phyloP scores from a whole-genome alignment of 768 basidiomycete species.

The Tubosaeta brunneosetosa region DNA sequence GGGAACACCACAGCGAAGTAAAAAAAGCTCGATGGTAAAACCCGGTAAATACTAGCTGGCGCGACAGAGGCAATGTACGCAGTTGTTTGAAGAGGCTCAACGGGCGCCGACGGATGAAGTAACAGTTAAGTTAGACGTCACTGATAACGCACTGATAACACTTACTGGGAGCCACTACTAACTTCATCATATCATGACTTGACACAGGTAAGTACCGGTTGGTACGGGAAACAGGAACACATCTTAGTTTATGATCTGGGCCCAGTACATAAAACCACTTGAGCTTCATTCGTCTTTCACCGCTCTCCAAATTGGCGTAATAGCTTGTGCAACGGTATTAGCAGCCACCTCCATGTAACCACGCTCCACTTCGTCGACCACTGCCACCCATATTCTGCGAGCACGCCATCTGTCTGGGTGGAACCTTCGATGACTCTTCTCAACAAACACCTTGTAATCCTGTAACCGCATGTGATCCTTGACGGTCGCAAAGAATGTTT shows the following conservation, averaged over 20 bases:
- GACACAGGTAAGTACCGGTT: no score
- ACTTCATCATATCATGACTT: neutral
- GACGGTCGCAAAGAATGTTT: constrained; percentile 60
- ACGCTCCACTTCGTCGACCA: constrained; percentile 54
- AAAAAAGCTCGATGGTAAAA: neutral
- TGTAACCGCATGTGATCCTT: constrained; percentile 49
- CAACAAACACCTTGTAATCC: constrained; percentile 62
- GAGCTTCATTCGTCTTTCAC: constrained; percentile 28
- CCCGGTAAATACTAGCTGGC: neutral
- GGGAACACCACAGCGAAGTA: neutral
- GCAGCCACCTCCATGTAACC: constrained; percentile 64
- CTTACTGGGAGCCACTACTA: neutral
- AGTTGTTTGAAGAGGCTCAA: no score
- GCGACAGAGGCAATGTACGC: no score
- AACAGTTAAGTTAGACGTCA: no score
- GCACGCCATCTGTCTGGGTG: constrained; percentile 81
- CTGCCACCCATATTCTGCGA: constrained; percentile 53
- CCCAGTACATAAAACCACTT: no score
- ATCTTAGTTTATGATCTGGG: no score
- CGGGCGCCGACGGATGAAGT: no score
- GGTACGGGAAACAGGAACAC: no score
- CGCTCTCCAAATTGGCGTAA: constrained; percentile 64
- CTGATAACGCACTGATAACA: no score
- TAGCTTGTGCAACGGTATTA: constrained; percentile 68
- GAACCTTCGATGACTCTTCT: constrained; percentile 69